A percentile compares a stretch with the other conserved stretches of the same genome.
phyloP scores from a whole-genome alignment of 495 filamentous ascomycete genomes.

The Aspergillus coremiiformis region DNA sequence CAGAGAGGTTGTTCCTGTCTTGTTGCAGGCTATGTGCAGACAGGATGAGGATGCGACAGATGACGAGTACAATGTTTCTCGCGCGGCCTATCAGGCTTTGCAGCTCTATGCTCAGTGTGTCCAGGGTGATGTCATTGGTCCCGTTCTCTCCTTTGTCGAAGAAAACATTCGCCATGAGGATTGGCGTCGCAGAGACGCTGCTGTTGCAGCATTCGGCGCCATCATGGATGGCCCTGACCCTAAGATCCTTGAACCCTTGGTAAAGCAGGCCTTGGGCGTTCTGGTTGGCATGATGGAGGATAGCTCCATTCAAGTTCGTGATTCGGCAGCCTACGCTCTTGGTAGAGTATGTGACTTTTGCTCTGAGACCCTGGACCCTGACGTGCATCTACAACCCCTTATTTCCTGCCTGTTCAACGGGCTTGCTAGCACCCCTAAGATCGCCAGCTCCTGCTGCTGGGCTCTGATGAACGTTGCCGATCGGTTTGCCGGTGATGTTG shows the following conservation, averaged over 20 bases:
- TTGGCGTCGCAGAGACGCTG: constrained; percentile 90
- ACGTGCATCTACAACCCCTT: constrained; percentile 70
- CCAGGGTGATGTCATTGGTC: constrained; percentile 66
- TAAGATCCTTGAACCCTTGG: constrained; percentile 76
- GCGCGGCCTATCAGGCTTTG: constrained; percentile 92
- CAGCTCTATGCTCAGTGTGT: constrained; percentile 93
- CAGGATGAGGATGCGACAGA: constrained; percentile 96
- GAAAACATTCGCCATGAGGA: constrained; percentile 80
- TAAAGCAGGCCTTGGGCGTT: constrained; percentile 88
- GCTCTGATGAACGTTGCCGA: constrained; percentile 97
- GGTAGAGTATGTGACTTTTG: constrained; percentile 91
- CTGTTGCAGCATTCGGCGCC: constrained; percentile 95
- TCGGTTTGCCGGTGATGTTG: constrained; percentile 77
- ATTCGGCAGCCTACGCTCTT: constrained; percentile 94
- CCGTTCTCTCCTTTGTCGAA: constrained; percentile 86
- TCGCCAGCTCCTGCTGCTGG: constrained; percentile 98
- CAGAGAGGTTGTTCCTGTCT: constrained; percentile 84
- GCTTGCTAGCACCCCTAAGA: constrained; percentile 85
- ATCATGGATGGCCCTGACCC: constrained; percentile 98
- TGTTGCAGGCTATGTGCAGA: constrained; percentile 81
- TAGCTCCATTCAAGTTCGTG: constrained; percentile 76
- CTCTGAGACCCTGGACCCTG: constrained; percentile 78
- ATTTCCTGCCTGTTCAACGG: constrained; percentile 86
- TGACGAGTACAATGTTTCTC: constrained; percentile 93
- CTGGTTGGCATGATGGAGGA: constrained; percentile 97